Evolutionary conservation across 495 filamentous ascomycete species (phyloP), one percentile per base, ranked within the genome.

Genomic region (Neurospora pannonica): DNA sequence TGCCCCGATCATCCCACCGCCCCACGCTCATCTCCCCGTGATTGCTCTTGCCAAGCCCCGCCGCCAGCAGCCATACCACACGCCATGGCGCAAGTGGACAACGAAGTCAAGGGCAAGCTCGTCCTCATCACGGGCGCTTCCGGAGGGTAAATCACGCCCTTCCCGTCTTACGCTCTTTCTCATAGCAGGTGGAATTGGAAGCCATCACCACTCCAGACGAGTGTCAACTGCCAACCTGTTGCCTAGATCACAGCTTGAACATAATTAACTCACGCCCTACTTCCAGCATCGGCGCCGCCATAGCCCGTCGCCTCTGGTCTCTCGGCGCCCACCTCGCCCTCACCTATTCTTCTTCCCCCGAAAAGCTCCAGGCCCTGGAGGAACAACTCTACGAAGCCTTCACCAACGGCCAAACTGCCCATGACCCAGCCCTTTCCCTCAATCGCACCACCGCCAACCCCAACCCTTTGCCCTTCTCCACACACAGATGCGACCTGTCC

Each of bases 121-220:
- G 89, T 88, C 74, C 86, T 92, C 6, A 86, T 92, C 74, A 92
- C 90, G 4, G 90, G 90, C 28, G 90, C 89, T 75, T 91, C 89
- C 38, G 89, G 89, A 79, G 89, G 90, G 89, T 90, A 85, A 76
- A 82, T 74, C 38, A 24, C 31, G n/a, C 31, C 39, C 10, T 37
- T 28, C 37, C n/a, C 70, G 5, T n/a, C 31, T 60, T 4, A 62
- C 11, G 5, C 46, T 48, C 38, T 21, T 40, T 10, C 70, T 24
- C 39, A 24, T 48, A n/a, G n/a, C 9, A 8, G 71, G 71, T 28
- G 10, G 37, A 60, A 7, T 62, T 4, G 39, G 71, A n/a, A 31
- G 31, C 43, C 28, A 42, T 62, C 17, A 62, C 71, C 28, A 72
- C 43, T 15, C 42, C 40, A n/a, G 71, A 62, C 21, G 21, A 34